Conservation (phyloP, 192 early-diverging fungal genomes). For the Podila minutissima region DNA sequence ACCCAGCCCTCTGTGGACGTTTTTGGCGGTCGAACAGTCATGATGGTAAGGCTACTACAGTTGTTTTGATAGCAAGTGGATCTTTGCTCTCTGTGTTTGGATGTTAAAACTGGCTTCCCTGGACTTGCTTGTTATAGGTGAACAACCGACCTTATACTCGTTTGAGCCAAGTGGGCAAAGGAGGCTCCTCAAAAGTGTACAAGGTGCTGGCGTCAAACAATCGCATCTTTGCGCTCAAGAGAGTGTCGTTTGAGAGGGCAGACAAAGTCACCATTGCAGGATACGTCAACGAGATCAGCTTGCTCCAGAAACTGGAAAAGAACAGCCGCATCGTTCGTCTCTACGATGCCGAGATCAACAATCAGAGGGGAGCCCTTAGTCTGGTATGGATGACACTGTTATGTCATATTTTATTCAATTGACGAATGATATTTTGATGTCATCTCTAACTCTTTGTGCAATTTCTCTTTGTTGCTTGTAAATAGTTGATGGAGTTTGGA, state of each 20-base stretch:
- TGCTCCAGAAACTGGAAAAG: slow-evolving; percentile 73
- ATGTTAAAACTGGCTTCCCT: not conserved
- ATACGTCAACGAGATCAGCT: slow-evolving; percentile 86
- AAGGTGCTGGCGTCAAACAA: slow-evolving; percentile 76
- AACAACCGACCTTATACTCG: slow-evolving; percentile 30
- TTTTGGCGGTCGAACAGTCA: slow-evolving; percentile 18
- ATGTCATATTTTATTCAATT: too few species aligned
- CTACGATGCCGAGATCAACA: slow-evolving; percentile 78
- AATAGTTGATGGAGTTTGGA: slow-evolving; percentile 85
- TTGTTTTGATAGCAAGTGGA: not conserved
- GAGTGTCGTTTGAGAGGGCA: slow-evolving; percentile 75
- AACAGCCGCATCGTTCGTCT: slow-evolving; percentile 83
- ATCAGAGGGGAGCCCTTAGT: slow-evolving; percentile 64
- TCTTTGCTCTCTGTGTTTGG: not conserved
- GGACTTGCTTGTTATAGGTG: slow-evolving; percentile 11
- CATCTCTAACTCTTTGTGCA: not conserved
- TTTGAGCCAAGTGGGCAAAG: slow-evolving; percentile 72
- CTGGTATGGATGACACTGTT: slow-evolving; percentile 64
- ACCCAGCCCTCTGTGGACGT: too few species aligned
- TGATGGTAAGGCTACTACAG: slow-evolving; percentile 9
- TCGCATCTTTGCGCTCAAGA: slow-evolving; percentile 84
- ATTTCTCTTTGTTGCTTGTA: not conserved
- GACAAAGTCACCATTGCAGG: slow-evolving; percentile 73
- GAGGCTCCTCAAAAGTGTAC: slow-evolving; percentile 92
- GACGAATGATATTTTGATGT: not conserved